Percentiles rank a stretch among this genome's conserved stretches.
phyloP scores from a whole-genome alignment of 2,329 filamentous ascomycete genomes.

The Chaetomium olivaceum region DNA sequence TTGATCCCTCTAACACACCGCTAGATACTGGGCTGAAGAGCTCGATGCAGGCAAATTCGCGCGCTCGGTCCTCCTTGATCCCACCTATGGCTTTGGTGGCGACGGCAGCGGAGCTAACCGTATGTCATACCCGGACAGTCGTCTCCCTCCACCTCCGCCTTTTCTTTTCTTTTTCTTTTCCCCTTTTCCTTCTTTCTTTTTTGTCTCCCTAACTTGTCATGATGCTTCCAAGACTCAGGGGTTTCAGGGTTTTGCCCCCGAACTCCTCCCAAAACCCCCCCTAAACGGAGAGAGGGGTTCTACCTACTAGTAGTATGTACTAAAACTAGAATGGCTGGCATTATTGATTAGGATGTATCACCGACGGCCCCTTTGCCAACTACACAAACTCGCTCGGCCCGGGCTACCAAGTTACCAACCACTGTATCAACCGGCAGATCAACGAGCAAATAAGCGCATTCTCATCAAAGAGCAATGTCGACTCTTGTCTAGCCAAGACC shows the following conservation, averaged over 20 bases:
- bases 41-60: constrained; percentile 25
- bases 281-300: no score
- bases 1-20: neutral
- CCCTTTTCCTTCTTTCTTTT: no score
- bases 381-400: constrained; percentile 29
- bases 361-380: constrained; percentile 29
- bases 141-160: no score
- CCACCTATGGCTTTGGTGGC: constrained; percentile 27
- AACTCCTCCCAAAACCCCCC: no score
- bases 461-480: constrained; percentile 12
- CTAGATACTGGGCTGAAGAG: constrained; percentile 28
- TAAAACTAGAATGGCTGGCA: no score
- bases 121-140: no score
- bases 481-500: constrained; percentile 8
- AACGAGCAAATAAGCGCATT: constrained; percentile 9
- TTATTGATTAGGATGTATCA: no score
- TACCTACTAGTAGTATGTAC: no score
- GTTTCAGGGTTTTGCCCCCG: no score
- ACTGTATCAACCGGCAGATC: constrained; percentile 30
- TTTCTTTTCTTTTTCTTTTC: no score
- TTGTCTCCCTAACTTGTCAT: no score
- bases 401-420: constrained; percentile 19
- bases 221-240: no score
- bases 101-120: constrained; percentile 17
- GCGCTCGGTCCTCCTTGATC: constrained; percentile 22